Evolutionary conservation across 768 basidiomycete species (phyloP).

Genomic region (Butyriboletus loyo): DNA sequence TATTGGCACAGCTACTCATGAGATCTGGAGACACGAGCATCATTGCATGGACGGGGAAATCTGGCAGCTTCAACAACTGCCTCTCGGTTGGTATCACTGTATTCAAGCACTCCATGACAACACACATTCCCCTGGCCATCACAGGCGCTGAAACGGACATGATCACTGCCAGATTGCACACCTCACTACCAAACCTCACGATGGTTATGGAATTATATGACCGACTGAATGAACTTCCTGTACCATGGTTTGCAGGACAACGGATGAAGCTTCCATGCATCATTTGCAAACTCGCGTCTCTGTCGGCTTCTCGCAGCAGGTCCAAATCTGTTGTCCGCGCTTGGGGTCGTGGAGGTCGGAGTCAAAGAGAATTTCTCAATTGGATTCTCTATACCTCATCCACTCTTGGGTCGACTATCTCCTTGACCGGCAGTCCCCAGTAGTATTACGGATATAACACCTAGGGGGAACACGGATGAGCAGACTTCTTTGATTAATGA

Average conservation of each 20-base stretch:
- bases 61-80: constrained; percentile 7
- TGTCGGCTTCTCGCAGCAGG: not conserved
- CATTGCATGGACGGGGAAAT: constrained; percentile 4
- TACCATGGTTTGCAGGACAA: not conserved
- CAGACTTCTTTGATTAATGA: not conserved
- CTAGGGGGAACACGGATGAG: not conserved
- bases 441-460: not conserved
- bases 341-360: not conserved
- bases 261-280: constrained; percentile 10
- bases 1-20: constrained; percentile 1
- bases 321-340: not conserved
- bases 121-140: not conserved
- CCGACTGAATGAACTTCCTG: not conserved
- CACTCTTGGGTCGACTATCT: constrained; percentile 1
- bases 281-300: not conserved
- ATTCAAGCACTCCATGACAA: not conserved
- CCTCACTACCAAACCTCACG: not conserved
- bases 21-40: constrained; percentile 2
- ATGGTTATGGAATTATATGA: not conserved
- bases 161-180: not conserved
- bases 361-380: not conserved
- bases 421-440: not conserved
- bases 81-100: not conserved
- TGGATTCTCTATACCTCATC: not conserved
- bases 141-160: not conserved